phyloP scores from a whole-genome alignment of 106 monocot genomes.

The Agapanthus africanus region DNA sequence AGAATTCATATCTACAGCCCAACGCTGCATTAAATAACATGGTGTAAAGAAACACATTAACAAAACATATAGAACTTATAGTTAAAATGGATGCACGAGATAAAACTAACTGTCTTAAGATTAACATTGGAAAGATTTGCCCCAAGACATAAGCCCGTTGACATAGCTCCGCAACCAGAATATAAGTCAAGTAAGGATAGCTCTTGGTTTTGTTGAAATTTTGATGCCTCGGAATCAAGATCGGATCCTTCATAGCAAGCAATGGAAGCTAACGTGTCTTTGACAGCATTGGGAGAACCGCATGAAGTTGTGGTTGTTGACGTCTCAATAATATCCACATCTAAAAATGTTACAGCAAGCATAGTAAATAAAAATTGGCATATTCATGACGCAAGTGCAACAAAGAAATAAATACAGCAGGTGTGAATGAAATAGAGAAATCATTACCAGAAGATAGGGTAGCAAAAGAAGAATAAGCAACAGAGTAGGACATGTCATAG shows the following conservation, averaged over 20 bases:
- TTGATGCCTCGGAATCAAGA: too few relatives aligned
- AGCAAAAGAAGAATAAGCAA: constrained; percentile 41
- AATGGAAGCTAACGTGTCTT: too few relatives aligned
- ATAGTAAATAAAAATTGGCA: too few relatives aligned
- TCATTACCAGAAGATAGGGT: constrained; percentile 9
- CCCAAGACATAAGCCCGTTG: constrained; percentile 55
- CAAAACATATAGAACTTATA: not conserved
- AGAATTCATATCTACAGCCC: constrained; percentile 24
- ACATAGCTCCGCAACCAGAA: constrained; percentile 74
- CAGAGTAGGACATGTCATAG: constrained; percentile 25
- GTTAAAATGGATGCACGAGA: not conserved
- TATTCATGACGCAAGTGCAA: too few relatives aligned
- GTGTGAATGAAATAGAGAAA: not conserved
- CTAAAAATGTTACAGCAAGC: too few relatives aligned
- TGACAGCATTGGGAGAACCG: too few relatives aligned
- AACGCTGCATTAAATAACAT: constrained; percentile 2
- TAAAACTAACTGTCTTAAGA: constrained; percentile 35
- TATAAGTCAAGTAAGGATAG: constrained; percentile 29
- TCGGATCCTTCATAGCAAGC: too few relatives aligned
- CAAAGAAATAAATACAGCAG: too few relatives aligned
- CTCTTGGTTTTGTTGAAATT: not conserved
- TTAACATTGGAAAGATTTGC: constrained; percentile 31
- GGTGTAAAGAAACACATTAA: not conserved
- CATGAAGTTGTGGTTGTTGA: too few relatives aligned
- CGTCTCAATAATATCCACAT: too few relatives aligned